phyloP scores from a whole-genome alignment of 1,139 yeast genomes.

The Candida anutae region DNA sequence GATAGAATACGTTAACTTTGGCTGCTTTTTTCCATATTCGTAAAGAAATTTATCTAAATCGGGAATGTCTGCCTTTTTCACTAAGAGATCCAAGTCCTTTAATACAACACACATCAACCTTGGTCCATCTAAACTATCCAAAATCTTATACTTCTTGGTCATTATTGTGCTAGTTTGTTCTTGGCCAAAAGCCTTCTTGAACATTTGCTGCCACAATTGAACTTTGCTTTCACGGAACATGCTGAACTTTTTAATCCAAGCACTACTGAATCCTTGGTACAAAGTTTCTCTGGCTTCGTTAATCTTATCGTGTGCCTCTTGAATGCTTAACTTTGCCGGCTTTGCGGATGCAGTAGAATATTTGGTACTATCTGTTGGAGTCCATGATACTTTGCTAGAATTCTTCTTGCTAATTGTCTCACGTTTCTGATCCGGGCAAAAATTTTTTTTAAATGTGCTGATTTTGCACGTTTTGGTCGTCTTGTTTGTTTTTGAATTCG shows the following conservation, averaged over 20 bases:
- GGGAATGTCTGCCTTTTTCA: constrained; percentile 20
- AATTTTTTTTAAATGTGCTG: constrained; percentile 7
- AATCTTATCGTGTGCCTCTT: constrained; percentile 23
- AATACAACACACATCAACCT: constrained; percentile 26
- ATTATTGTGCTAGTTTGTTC: constrained; percentile 25
- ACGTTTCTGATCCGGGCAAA: constrained; percentile 2
- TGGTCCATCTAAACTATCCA: constrained; percentile 29
- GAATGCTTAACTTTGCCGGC: constrained; percentile 6
- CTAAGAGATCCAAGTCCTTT: constrained; percentile 21
- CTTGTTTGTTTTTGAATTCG: not conserved
- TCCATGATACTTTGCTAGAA: constrained; percentile 2
- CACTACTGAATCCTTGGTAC: constrained; percentile 45
- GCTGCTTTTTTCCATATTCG: constrained; percentile 34
- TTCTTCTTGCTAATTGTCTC: constrained; percentile 2
- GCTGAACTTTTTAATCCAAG: constrained; percentile 54
- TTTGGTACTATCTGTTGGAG: constrained; percentile 1
- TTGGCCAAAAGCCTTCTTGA: constrained; percentile 27
- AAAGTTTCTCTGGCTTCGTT: constrained; percentile 28
- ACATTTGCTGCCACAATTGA: constrained; percentile 19
- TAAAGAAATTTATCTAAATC: constrained; percentile 31
- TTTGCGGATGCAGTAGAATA: not conserved
- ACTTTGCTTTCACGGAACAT: constrained; percentile 19
- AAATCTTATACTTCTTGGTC: constrained; percentile 27
- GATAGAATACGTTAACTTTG: constrained; percentile 32
- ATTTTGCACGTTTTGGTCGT: constrained; percentile 3